These are phyloP conservation scores for Cytospora paraplurivora DNA, from an alignment of 2,329 filamentous ascomycete species.

Conservation along the genomic window DNA sequence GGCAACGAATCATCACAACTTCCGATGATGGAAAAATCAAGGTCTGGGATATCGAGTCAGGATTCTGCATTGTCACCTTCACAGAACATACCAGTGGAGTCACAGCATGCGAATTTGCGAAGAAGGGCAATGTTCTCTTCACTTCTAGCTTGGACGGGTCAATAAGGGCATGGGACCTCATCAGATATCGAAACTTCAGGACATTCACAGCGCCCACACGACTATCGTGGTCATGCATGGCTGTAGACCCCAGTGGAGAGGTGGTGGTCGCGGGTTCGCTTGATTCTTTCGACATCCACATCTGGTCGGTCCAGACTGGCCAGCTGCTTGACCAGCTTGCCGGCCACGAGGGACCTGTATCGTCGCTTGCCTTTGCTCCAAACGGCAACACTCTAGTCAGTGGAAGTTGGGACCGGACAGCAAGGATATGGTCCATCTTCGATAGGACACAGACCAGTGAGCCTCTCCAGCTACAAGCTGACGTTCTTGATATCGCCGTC, in stretches of 20 bases:
- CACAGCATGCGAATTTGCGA: constrained; percentile 92
- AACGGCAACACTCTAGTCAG: constrained; percentile 83
- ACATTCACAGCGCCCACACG: constrained; percentile 94
- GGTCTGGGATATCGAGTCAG: constrained; percentile 94
- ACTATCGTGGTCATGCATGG: constrained; percentile 89
- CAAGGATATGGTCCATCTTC: constrained; percentile 95
- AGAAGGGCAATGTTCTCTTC: constrained; percentile 93
- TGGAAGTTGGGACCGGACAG: constrained; percentile 95
- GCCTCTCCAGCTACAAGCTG: constrained; percentile 86
- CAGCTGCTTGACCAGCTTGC: constrained; percentile 88
- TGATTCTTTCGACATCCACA: constrained; percentile 95
- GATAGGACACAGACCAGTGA: constrained; percentile 92
- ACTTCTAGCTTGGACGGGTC: constrained; percentile 94
- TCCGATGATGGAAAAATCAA: constrained; percentile 98
- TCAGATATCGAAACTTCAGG: constrained; percentile 93
- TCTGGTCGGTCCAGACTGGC: constrained; percentile 98
- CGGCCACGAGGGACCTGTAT: constrained; percentile 93
- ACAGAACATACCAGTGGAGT: constrained; percentile 95
- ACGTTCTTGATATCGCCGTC: constrained; percentile 84
- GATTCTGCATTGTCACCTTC: constrained; percentile 97
- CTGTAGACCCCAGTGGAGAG: constrained; percentile 96
- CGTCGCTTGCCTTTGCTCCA: constrained; percentile 83
- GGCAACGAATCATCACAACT: constrained; percentile 87
- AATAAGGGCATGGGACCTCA: constrained; percentile 91
- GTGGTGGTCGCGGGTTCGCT: constrained; percentile 93